These are phyloP conservation scores for Rhodamnia argentea DNA, from an alignment of 345 rosid genomes.

Conservation along the genomic window DNA sequence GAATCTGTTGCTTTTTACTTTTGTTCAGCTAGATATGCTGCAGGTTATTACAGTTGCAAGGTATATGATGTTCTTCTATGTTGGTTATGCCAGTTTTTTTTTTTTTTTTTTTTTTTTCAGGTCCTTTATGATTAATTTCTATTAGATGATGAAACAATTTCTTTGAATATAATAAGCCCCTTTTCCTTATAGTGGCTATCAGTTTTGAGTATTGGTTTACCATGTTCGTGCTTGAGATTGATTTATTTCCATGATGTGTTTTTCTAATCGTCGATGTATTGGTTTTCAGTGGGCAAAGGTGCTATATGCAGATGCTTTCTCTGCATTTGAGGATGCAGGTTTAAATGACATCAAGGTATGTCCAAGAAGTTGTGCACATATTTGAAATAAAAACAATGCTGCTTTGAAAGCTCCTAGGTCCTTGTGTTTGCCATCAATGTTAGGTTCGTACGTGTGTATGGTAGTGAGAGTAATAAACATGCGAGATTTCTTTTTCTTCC, in stretches of 20 bases:
- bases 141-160: background rate
- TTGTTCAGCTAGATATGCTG: constrained; percentile 62
- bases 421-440: background rate
- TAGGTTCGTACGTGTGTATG: background rate
- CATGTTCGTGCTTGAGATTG: background rate
- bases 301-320: constrained; percentile 90
- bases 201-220: background rate
- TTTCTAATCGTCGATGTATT: background rate
- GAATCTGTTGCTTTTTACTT: background rate
- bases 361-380: background rate
- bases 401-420: background rate
- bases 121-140: background rate
- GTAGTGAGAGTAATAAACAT: background rate
- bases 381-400: background rate
- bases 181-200: background rate
- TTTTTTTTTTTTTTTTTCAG: too few relatives aligned
- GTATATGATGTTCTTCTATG: constrained; percentile 13
- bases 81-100: background rate
- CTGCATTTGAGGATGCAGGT: constrained; percentile 90
- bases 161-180: background rate
- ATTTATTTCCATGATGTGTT: background rate
- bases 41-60: constrained; percentile 96
- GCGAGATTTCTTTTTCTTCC: background rate
- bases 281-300: constrained; percentile 81
- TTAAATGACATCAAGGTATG: constrained; percentile 61